These are phyloP conservation scores for Suhomyces kilbournensis DNA, from an alignment of 805 yeast species.

Conservation along the genomic window DNA sequence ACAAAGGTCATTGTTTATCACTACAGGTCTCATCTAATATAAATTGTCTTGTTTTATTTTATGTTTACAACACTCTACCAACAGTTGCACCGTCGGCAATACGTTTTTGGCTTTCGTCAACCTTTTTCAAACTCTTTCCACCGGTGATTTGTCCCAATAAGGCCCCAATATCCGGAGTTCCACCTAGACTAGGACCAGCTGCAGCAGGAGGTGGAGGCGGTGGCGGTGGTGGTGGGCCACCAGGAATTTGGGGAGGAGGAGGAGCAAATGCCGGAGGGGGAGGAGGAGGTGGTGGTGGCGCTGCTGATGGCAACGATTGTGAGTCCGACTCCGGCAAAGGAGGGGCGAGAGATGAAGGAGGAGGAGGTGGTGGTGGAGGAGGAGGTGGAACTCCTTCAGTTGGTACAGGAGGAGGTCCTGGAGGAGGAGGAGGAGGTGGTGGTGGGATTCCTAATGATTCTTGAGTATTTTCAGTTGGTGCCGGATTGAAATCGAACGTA, in stretches of 20 bases:
- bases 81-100: conserved; percentile 45
- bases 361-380: conserved; percentile 24
- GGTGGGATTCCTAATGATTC: conserved; percentile 7
- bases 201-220: conserved; percentile 33
- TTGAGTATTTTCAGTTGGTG: conserved; percentile 13
- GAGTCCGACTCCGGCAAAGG: conserved; percentile 21
- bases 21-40: neutral
- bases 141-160: conserved; percentile 55
- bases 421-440: conserved; percentile 17
- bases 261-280: conserved; percentile 25
- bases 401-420: conserved; percentile 26
- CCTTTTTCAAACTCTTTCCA: conserved; percentile 52
- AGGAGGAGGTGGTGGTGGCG: conserved; percentile 39
- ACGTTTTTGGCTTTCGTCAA: conserved; percentile 46
- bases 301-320: conserved; percentile 23
- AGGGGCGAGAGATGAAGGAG: conserved; percentile 22
- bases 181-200: conserved; percentile 29
- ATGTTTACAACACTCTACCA: conserved; percentile 45
- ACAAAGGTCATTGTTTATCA: neutral
- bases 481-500: conserved; percentile 12
- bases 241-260: conserved; percentile 27
- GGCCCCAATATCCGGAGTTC: conserved; percentile 41
- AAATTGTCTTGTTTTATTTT: neutral
- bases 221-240: conserved; percentile 25
- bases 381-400: conserved; percentile 23